Evolutionary conservation across 2,329 filamentous ascomycete genomes (phyloP).

Genomic region (Beauveria caledonica): DNA sequence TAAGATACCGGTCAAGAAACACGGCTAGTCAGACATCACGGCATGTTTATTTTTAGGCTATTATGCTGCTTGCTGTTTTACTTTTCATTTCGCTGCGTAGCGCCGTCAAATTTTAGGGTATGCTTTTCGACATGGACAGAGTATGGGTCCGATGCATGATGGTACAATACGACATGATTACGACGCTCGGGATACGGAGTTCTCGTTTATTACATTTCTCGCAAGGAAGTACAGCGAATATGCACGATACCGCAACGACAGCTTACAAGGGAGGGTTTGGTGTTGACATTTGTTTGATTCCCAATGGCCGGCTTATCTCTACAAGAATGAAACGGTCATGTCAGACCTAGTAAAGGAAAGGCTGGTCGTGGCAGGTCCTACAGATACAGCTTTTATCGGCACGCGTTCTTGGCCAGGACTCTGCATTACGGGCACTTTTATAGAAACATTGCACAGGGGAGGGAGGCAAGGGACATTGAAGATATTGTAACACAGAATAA

Average conservation of each 20-base stretch:
- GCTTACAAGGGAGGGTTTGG: background rate
- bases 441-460: background rate
- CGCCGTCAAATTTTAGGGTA: background rate
- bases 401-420: background rate
- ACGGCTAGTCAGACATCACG: background rate
- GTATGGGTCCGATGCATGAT: background rate
- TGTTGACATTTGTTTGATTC: background rate
- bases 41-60: background rate
- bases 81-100: background rate
- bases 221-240: background rate
- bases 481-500: background rate
- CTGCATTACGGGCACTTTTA: background rate
- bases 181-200: slow-evolving; percentile 2
- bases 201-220: background rate
- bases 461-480: background rate
- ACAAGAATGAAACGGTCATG: background rate
- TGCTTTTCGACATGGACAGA: background rate
- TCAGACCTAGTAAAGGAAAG: background rate
- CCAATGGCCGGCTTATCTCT: background rate
- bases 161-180: slow-evolving; percentile 3
- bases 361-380: background rate
- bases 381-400: background rate
- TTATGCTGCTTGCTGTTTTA: background rate
- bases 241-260: background rate
- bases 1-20: background rate